Percentiles rank a stretch among this genome's conserved stretches.
Evolutionary conservation across 2,329 filamentous ascomycete species (phyloP).

Genomic region (Lasiodiplodia hormozganensis): DNA sequence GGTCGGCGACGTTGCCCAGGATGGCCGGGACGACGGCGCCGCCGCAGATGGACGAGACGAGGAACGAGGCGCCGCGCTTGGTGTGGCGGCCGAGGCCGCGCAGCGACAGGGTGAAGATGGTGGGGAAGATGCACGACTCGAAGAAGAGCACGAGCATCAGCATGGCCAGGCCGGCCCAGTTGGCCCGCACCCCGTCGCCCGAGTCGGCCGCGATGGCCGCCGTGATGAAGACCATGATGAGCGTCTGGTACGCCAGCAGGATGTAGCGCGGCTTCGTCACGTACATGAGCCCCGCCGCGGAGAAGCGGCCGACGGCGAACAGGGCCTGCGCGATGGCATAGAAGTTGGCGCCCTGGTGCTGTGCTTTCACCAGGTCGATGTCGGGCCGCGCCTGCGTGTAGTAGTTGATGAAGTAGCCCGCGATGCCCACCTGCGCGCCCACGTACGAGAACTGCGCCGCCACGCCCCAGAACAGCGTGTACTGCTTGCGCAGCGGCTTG

Average conservation of each 20-base stretch:
- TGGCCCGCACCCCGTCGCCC: constrained; percentile 37
- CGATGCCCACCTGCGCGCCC: constrained; percentile 61
- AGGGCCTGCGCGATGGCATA: constrained; percentile 48
- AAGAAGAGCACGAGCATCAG: constrained; percentile 49
- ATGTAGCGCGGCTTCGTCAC: constrained; percentile 45
- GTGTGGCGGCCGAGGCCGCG: constrained; percentile 48
- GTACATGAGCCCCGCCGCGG: constrained; percentile 48
- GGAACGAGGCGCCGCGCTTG: constrained; percentile 48
- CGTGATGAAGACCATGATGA: constrained; percentile 47
- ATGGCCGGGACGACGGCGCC: constrained; percentile 46
- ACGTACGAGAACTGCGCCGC: constrained; percentile 63
- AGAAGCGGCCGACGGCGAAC: constrained; percentile 47
- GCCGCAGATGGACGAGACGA: constrained; percentile 46
- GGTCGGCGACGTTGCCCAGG: constrained; percentile 45
- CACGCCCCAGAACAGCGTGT: constrained; percentile 46
- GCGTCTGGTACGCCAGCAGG: constrained; percentile 44
- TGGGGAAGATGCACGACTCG: constrained; percentile 48
- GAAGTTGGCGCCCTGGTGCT: constrained; percentile 46
- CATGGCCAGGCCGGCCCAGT: constrained; percentile 47
- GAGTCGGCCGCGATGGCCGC: constrained; percentile 44
- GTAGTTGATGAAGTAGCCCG: constrained; percentile 53
- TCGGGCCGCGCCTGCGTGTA: constrained; percentile 45
- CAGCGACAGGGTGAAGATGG: constrained; percentile 47
- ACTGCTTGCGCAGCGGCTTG: constrained; percentile 70
- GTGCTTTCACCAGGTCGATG: constrained; percentile 35